Base-by-base conservation (phyloP, 2,329 filamentous ascomycete genomes). In the Epicoccum nigrum region DNA sequence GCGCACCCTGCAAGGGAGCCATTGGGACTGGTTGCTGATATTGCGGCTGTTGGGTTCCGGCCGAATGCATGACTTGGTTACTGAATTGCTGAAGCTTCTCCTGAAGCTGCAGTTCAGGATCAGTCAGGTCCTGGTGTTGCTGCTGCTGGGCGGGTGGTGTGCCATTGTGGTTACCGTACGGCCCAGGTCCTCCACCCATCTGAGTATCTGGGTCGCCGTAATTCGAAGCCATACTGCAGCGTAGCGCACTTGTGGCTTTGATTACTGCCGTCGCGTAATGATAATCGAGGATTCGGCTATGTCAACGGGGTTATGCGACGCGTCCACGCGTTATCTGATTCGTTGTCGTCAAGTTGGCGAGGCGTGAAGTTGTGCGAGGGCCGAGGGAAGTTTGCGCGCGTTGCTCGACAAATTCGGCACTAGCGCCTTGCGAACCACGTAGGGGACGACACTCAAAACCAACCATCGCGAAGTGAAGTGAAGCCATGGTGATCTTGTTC, bases 131-230 rank as follows among this genome's bases (percentile, higher is more conserved):
- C 35, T 67, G 65, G 42, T 67, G 67, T 42, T 66, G 63, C 38
- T 66, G 64, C 38, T 66, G 64, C 38, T 71, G 69, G 33, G 63
- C 52, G 8, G 69, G 70, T 19, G 70, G 59, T 45, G 68, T 64
- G 50, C 65, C 70, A 51, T 71, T 71, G 51, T 72, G 71, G 31
- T 67, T 67, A 21, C 60, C 65, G 55, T 73, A 73, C 43, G 72
- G 65, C 41, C 65, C 67, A 20, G 67, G 58, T 33, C 58, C 61
- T 51, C 63, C 68, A 42, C 67, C 63, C 59, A 71, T 65, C 37
- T 71, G 67, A 56, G 64, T 59, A 51, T 70, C 66, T 33, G 69
- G 61, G 30, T 73, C 70, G 45, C 62, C 61, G 51, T 74, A 74
- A 45, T 45, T 60, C 32, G 65, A 63, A 30, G 70, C 59, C 70